phyloP scores from a whole-genome alignment of 2,329 filamentous ascomycete species.

The Fusarium metavorans region DNA sequence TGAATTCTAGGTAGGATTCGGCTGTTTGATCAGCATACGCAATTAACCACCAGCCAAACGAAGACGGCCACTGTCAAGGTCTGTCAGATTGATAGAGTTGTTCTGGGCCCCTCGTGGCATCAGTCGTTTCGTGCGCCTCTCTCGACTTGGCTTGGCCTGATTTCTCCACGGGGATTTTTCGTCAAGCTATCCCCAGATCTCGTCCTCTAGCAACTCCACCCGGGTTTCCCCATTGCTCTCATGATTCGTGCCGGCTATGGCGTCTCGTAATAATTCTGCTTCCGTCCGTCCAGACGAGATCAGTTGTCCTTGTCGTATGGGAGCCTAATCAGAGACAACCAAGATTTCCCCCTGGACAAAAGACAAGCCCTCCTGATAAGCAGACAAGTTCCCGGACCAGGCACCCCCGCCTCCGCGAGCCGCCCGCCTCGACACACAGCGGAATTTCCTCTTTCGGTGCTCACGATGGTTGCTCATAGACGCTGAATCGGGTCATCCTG shows the following conservation, averaged over 20 bases:
- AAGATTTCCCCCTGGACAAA: conserved; percentile 22
- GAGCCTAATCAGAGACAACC: conserved; percentile 16
- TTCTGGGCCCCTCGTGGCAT: conserved; percentile 14
- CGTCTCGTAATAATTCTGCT: conserved; percentile 16
- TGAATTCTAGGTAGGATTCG: conserved; percentile 19
- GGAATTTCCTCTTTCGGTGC: conserved; percentile 12
- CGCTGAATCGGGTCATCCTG: not conserved
- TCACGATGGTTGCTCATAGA: conserved; percentile 20
- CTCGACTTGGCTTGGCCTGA: not conserved
- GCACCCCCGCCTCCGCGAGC: conserved; percentile 16
- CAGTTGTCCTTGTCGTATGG: conserved; percentile 23
- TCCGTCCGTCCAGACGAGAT: conserved; percentile 18
- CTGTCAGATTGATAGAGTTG: conserved; percentile 1
- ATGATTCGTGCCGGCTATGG: not conserved
- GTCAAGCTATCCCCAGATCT: not conserved
- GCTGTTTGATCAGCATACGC: conserved; percentile 27
- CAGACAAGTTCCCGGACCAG: conserved; percentile 3
- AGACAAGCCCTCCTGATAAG: conserved; percentile 28
- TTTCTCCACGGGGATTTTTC: conserved; percentile 2
- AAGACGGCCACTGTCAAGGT: conserved; percentile 8
- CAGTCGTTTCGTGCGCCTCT: conserved; percentile 2
- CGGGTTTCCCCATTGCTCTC: not conserved
- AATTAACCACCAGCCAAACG: conserved; percentile 18
- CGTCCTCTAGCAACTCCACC: not conserved
- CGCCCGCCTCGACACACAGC: conserved; percentile 2